Percentiles rank a stretch among this genome's conserved stretches.
phyloP scores from a whole-genome alignment of 805 yeast species.

The Priceomyces melissophilus region DNA sequence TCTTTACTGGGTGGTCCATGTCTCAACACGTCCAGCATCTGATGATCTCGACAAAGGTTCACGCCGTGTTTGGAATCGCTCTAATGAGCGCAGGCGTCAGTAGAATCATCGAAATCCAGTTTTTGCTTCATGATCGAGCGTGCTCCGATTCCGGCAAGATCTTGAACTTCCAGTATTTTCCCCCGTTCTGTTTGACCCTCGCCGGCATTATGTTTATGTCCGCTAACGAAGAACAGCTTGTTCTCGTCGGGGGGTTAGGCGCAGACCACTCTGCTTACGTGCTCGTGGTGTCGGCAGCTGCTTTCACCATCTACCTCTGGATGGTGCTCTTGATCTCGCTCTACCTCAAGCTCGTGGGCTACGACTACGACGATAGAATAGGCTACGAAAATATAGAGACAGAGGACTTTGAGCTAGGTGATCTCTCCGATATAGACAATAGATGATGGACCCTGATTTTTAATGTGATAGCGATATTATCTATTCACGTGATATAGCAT shows the following conservation, averaged over 20 bases:
- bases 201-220: conserved; percentile 86
- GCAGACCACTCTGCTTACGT: conserved; percentile 86
- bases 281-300: conserved; percentile 65
- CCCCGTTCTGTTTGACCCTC: conserved; percentile 75
- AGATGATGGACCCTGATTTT: not conserved
- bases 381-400: conserved; percentile 15
- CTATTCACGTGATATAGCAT: too few relatives aligned
- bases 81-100: conserved; percentile 74
- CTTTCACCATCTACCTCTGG: conserved; percentile 70
- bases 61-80: conserved; percentile 78
- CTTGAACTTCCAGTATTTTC: conserved; percentile 76
- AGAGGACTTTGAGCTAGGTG: conserved; percentile 36
- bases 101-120: conserved; percentile 75
- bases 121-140: conserved; percentile 64
- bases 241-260: conserved; percentile 64
- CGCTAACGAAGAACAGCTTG: conserved; percentile 87
- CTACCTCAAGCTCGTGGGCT: conserved; percentile 47
- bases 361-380: conserved; percentile 38
- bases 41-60: conserved; percentile 79
- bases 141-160: conserved; percentile 42
- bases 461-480: too few relatives aligned
- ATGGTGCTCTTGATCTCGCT: conserved; percentile 55
- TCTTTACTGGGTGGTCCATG: conserved; percentile 95
- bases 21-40: conserved; percentile 79
- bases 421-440: conserved; percentile 26